Evolutionary conservation across 225 moss, liverwort and hornwort species (phyloP).

Genomic region (Pseudoscleropodium purum): DNA sequence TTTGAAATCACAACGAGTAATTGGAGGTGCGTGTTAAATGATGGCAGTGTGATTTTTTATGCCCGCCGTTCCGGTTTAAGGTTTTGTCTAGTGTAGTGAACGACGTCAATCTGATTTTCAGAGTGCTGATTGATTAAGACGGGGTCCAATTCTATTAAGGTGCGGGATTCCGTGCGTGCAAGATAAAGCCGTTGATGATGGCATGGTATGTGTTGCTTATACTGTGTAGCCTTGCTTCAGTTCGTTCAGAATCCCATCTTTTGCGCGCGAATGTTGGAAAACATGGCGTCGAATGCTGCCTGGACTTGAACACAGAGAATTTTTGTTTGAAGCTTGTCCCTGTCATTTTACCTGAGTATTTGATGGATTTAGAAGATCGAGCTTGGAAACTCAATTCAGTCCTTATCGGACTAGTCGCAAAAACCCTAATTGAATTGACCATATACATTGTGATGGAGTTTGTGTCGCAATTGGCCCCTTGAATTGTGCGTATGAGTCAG

Average conservation of each 20-base stretch:
- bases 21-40: not conserved
- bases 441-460: not conserved
- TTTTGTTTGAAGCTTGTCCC: not conserved
- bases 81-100: not conserved
- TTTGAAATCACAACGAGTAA: not conserved
- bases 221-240: not conserved
- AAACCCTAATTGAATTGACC: not conserved
- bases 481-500: not conserved
- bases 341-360: not conserved
- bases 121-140: not conserved
- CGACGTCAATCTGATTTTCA: not conserved
- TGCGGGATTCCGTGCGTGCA: not conserved
- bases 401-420: not conserved
- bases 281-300: not conserved
- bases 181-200: not conserved
- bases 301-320: not conserved
- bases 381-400: not conserved
- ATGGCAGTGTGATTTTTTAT: not conserved
- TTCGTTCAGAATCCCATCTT: not conserved
- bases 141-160: not conserved
- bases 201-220: not conserved
- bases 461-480: not conserved
- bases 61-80: not conserved
- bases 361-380: not conserved
- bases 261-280: not conserved